phyloP scores from a whole-genome alignment of 1,284 basidiomycete species.

The Ganoderma sinense region DNA sequence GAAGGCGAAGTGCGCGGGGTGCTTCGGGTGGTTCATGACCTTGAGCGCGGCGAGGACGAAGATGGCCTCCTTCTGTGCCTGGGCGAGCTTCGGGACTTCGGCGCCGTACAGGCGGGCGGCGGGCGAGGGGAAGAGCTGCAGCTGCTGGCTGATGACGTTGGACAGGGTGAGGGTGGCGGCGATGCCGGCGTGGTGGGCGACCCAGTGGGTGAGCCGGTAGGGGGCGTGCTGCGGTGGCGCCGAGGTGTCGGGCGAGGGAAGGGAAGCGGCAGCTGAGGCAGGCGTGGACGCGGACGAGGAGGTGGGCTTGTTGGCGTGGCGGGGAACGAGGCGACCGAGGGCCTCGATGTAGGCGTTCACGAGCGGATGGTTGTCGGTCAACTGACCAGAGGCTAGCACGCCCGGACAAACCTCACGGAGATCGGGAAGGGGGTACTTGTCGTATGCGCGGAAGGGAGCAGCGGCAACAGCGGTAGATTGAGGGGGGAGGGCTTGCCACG shows the following conservation, averaged over 20 bases:
- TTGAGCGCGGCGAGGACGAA: conserved; percentile 37
- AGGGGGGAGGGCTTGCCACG: conserved; percentile 14
- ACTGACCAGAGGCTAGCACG: conserved; percentile 28
- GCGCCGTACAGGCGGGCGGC: conserved; percentile 20
- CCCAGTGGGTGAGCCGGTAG: conserved; percentile 22
- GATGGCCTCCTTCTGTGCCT: conserved; percentile 30
- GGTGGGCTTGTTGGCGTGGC: conserved; percentile 10
- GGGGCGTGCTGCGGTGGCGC: conserved; percentile 6
- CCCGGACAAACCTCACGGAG: conserved; percentile 29
- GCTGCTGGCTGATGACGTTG: conserved; percentile 26
- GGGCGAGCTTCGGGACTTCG: conserved; percentile 27
- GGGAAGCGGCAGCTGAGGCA: conserved; percentile 1
- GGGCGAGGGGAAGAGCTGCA: conserved; percentile 24
- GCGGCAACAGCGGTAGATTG: conserved; percentile 7
- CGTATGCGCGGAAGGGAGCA: conserved; percentile 12
- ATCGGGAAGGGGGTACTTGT: conserved; percentile 25
- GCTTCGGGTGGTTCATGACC: conserved; percentile 31
- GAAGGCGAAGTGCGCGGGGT: conserved; percentile 35
- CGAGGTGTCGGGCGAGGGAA: conserved; percentile 4
- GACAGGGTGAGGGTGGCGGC: conserved; percentile 24
- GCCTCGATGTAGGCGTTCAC: conserved; percentile 31
- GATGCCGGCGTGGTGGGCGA: conserved; percentile 25
- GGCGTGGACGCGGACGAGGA: conserved; percentile 13
- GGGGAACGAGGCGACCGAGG: conserved; percentile 25
- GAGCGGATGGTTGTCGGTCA: conserved; percentile 36